Evolutionary conservation across 371 early-diverging fungal species (phyloP).

Genomic region (Globomyces sp.): DNA sequence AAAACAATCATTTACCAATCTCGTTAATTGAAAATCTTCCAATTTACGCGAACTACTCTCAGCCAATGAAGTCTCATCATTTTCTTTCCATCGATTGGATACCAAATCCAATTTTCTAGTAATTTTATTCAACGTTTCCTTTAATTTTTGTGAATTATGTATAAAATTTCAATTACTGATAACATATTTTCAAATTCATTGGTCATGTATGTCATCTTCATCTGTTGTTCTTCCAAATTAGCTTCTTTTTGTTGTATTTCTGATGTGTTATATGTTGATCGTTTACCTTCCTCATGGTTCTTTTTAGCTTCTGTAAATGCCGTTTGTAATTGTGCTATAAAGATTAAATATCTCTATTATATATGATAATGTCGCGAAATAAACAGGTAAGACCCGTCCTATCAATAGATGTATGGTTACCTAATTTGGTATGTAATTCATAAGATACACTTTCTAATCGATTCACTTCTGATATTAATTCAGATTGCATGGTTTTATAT

Average conservation of each 20-base stretch:
- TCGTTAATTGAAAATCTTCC: conserved; percentile 48
- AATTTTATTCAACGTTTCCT: conserved; percentile 55
- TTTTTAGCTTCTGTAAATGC: conserved; percentile 33
- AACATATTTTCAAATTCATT: conserved; percentile 56
- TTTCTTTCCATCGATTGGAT: conserved; percentile 50
- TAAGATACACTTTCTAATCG: conserved; percentile 38
- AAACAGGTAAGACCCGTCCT: neutral
- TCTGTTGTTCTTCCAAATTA: conserved; percentile 53
- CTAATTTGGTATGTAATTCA: conserved; percentile 42
- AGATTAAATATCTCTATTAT: neutral
- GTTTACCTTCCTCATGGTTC: conserved; percentile 24
- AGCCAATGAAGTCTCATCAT: conserved; percentile 44
- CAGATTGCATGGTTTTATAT: conserved; percentile 53
- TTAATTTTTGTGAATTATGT: too few species aligned
- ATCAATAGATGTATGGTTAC: conserved; percentile 17
- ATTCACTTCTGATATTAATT: conserved; percentile 41
- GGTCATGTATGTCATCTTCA: conserved; percentile 56
- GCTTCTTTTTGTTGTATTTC: conserved; percentile 44
- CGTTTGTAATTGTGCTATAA: conserved; percentile 27
- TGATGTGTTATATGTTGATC: too few species aligned
- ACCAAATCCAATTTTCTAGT: conserved; percentile 50
- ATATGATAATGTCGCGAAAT: neutral
- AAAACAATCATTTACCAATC: conserved; percentile 19
- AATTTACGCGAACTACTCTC: conserved; percentile 45
- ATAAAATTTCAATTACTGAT: conserved; percentile 30